Base-by-base conservation (phyloP, 1,284 basidiomycete species). In the Ustilago loliicola region DNA sequence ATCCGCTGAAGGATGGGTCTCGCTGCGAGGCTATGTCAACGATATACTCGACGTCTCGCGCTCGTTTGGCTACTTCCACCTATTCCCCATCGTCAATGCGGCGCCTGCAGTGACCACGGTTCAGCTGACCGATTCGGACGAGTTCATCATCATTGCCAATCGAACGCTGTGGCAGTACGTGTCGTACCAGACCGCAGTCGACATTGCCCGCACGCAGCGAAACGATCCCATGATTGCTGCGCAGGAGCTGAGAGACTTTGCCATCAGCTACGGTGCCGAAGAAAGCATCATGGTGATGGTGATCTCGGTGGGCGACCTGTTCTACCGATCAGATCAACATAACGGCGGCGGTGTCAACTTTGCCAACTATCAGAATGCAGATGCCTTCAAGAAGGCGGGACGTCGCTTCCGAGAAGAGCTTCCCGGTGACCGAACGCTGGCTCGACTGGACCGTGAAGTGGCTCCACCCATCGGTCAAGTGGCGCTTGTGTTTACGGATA, bases 251-350 rank as follows among this genome's bases (percentile, higher is more conserved):
- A 91, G 97, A 62, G 97, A 99, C 87, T 93, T 98, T 80, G 95
- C 97, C 11, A 93, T 99, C 84, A 95, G 94, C 81, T 98, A 98
- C 87, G 97, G 97, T 15, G 95, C 95, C 10, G 92, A 94, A 76
- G 94, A 94, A 17, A 94, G 92, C 72, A 93, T 94, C 67, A 97
- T 98, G 95, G 95, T 99, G 87, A 98, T 99, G 96, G 95, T 98
- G 40, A 91, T 99, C 78, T 91, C 91, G 55, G 89, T 98, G 17
- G 91, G 91, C 13, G 94, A 94, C 82, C 87, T 96, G 36, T 95
- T 96, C 89, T 81, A 85, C 17, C 73, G 86, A 34, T 88, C 90
- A 42, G 87, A 72, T 42, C 67, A 68, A 61, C 61, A 68, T 42
- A 74, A 54, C 69, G 67, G 67, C 8, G 48, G 48, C 21, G 64